Evolutionary conservation across 2,329 filamentous ascomycete genomes (phyloP).

Genomic region (Arthrobotrys musiformis): DNA sequence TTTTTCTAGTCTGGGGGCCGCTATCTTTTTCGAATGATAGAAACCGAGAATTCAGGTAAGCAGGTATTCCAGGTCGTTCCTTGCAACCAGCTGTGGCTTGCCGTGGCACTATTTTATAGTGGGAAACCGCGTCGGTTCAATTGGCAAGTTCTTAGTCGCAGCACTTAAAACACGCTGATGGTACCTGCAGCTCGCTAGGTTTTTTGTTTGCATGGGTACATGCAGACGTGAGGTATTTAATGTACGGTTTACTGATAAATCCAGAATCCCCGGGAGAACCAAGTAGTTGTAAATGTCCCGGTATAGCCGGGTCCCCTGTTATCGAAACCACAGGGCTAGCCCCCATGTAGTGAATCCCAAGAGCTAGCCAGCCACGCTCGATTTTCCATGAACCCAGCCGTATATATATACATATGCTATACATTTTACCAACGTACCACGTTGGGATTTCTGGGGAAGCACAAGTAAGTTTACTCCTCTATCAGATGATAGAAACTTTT

Average conservation of each 20-base stretch:
- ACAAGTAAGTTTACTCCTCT: not conserved
- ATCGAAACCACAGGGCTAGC: not conserved
- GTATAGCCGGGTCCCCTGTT: conserved; percentile 6
- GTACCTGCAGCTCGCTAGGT: conserved; percentile 56
- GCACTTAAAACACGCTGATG: conserved; percentile 45
- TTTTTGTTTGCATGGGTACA: not conserved
- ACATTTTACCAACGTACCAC: too few relatives aligned
- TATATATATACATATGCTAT: conserved; percentile 3
- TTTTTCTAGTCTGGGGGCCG: too few relatives aligned
- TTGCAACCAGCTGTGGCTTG: conserved; percentile 10
- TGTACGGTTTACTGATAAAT: not conserved
- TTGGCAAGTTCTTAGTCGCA: conserved; percentile 20
- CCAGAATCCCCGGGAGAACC: not conserved
- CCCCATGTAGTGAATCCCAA: not conserved
- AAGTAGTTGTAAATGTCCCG: not conserved
- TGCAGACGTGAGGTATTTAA: conserved; percentile 49
- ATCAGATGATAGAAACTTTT: not conserved
- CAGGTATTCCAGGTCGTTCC: not conserved
- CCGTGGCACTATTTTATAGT: not conserved
- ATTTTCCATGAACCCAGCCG: not conserved
- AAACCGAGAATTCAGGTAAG: not conserved
- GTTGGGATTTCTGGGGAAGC: conserved; percentile 13
- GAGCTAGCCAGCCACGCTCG: not conserved
- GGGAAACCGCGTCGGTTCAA: conserved; percentile 8
- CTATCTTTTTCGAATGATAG: not conserved